A percentile compares a stretch with the other conserved stretches of the same genome.
Conservation (phyloP, 495 filamentous ascomycete species). For the Lineolata rhizophorae region DNA sequence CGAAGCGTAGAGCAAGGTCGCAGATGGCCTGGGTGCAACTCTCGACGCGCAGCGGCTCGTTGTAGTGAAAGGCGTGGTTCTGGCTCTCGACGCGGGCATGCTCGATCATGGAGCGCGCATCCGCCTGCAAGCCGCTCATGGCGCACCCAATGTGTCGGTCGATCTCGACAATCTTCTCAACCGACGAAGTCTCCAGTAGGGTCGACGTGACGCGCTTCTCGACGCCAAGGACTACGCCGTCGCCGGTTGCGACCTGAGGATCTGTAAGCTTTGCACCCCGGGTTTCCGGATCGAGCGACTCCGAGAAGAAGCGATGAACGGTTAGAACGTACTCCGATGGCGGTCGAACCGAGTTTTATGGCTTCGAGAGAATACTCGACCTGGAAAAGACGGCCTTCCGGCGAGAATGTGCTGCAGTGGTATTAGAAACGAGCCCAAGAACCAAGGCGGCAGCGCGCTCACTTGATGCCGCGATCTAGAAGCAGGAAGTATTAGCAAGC, state of each 20-base stretch:
- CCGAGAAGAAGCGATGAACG: too few species aligned
- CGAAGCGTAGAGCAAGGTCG: conserved; percentile 87
- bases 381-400: conserved; percentile 98
- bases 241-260: conserved; percentile 58
- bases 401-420: conserved; percentile 87
- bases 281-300: conserved; percentile 1
- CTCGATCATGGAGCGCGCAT: conserved; percentile 89
- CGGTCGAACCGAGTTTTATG: conserved; percentile 96
- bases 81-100: conserved; percentile 95
- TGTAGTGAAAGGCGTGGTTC: conserved; percentile 91
- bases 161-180: conserved; percentile 99
- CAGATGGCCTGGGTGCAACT: conserved; percentile 97
- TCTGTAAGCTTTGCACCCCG: conserved; percentile 9
- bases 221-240: conserved; percentile 87
- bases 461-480: conserved; percentile 98
- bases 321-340: conserved; percentile 70
- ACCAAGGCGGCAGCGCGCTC: conserved; percentile 17
- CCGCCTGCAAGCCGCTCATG: conserved; percentile 93
- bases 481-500: conserved; percentile 12
- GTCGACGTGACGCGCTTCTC: conserved; percentile 98
- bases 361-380: conserved; percentile 99
- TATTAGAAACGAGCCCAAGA: neutral
- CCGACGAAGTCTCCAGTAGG: conserved; percentile 86
- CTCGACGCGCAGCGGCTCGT: conserved; percentile 82
- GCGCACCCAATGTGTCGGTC: conserved; percentile 96